phyloP scores from a whole-genome alignment of 108 stramenopile genomes.

The Craspedostauros australis region DNA sequence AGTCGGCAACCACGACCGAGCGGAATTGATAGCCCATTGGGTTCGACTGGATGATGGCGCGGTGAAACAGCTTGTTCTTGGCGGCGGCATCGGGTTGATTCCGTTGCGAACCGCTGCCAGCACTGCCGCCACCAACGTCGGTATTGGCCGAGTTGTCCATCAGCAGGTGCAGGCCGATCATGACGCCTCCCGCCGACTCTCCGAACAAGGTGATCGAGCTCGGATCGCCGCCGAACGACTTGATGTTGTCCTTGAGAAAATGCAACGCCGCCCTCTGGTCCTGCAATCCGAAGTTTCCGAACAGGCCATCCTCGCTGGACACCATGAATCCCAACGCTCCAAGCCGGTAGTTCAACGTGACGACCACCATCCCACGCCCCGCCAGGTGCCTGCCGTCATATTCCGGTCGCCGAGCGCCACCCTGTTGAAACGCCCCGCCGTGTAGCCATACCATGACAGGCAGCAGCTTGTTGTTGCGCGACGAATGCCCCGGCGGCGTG shows the following conservation, averaged over 20 bases:
- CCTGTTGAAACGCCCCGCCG: constrained; percentile 60
- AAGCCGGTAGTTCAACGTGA: constrained; percentile 67
- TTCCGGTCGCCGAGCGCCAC: constrained; percentile 39
- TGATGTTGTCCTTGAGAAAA: constrained; percentile 74
- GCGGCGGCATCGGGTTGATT: too few relatives aligned
- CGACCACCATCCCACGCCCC: constrained; percentile 42
- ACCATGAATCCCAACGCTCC: constrained; percentile 69
- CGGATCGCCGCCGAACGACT: constrained; percentile 83
- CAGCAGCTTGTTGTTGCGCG: not conserved
- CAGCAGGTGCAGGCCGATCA: constrained; percentile 69
- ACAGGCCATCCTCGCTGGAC: constrained; percentile 29
- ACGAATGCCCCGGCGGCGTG: constrained; percentile 45
- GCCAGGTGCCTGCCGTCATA: constrained; percentile 55
- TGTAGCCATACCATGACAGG: constrained; percentile 62
- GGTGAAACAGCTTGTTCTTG: constrained; percentile 40
- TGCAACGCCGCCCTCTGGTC: constrained; percentile 77
- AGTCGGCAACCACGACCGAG: constrained; percentile 68
- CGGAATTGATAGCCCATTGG: constrained; percentile 78
- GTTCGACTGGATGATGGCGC: constrained; percentile 65
- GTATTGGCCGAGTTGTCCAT: constrained; percentile 40
- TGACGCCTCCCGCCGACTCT: constrained; percentile 76
- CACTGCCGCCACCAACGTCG: not conserved
- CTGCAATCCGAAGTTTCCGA: constrained; percentile 62
- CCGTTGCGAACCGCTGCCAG: constrained; percentile 45
- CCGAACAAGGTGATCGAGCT: constrained; percentile 79